These are phyloP conservation scores for Westerdykella sp. DNA, from an alignment of 2,329 filamentous ascomycete species.

Conservation along the genomic window DNA sequence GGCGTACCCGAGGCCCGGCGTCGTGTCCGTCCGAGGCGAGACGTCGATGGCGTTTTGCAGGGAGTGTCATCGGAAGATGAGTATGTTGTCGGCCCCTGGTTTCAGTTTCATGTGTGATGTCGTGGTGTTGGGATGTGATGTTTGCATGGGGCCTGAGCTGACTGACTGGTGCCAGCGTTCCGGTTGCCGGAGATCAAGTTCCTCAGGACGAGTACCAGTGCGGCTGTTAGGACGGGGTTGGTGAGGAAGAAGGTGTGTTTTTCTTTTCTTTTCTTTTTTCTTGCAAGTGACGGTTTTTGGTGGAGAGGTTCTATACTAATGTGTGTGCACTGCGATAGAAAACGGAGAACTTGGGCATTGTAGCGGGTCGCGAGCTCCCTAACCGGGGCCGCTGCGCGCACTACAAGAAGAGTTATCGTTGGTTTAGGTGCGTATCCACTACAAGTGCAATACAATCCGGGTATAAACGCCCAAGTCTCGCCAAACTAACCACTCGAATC, in stretches of 20 bases:
- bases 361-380: slow-evolving; percentile 50
- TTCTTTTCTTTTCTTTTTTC: no score
- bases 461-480: neutral
- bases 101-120: neutral
- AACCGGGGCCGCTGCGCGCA: slow-evolving; percentile 49
- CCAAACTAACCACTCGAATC: neutral
- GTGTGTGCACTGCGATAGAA: slow-evolving; percentile 1
- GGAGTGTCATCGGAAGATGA: slow-evolving; percentile 73
- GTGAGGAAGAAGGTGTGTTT: slow-evolving; percentile 7
- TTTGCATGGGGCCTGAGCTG: no score
- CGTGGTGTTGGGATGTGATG: slow-evolving; percentile 2
- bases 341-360: slow-evolving; percentile 48
- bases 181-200: slow-evolving; percentile 74
- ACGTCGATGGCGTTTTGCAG: slow-evolving; percentile 68
- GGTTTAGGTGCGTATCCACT: slow-evolving; percentile 44
- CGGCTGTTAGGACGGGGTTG: neutral
- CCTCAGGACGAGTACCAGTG: slow-evolving; percentile 55
- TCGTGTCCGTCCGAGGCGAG: slow-evolving; percentile 69
- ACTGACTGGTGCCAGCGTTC: slow-evolving; percentile 46
- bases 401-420: slow-evolving; percentile 51
- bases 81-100: slow-evolving; percentile 34
- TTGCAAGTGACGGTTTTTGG: neutral
- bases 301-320: neutral
- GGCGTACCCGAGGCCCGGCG: slow-evolving; percentile 53
- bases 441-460: neutral